Evolutionary conservation across 352 stramenopile genomes (phyloP).

Genomic region (Globisporangium okanoganense): DNA sequence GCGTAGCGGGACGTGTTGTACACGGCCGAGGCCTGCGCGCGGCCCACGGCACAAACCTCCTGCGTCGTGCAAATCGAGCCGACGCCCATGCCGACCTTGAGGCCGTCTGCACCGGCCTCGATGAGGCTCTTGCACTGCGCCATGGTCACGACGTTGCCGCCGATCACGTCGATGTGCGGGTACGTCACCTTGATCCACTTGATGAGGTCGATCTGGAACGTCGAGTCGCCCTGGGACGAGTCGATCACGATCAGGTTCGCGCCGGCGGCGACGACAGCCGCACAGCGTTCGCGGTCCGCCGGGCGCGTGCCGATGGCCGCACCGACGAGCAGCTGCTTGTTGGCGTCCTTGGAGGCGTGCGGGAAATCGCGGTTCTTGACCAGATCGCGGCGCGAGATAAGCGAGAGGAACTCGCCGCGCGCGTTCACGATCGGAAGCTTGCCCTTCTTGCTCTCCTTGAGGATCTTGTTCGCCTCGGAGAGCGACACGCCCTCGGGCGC

Average conservation of each 20-base stretch:
- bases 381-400: conserved; percentile 98
- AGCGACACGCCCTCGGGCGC: conserved; percentile 95
- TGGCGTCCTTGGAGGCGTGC: conserved; percentile 95
- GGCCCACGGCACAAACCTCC: conserved; percentile 98
- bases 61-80: conserved; percentile 99
- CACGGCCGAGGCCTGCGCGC: conserved; percentile 97
- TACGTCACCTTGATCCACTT: conserved; percentile 96
- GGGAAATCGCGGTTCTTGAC: conserved; percentile 98
- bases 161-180: conserved; percentile 97
- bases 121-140: conserved; percentile 98
- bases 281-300: conserved; percentile 93
- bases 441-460: conserved; percentile 98
- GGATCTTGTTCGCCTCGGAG: conserved; percentile 96
- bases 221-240: conserved; percentile 98
- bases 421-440: conserved; percentile 99
- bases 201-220: conserved; percentile 88
- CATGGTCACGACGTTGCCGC: conserved; percentile 98
- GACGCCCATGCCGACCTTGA: conserved; percentile 99
- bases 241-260: conserved; percentile 99
- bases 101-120: conserved; percentile 97
- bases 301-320: conserved; percentile 98
- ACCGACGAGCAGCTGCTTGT: conserved; percentile 98
- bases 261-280: conserved; percentile 90
- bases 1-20: conserved; percentile 98
- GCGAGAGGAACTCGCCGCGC: conserved; percentile 96